These are phyloP conservation scores for Macrophomina pseudophaseolina DNA, from an alignment of 2,329 filamentous ascomycete species.

Conservation along the genomic window DNA sequence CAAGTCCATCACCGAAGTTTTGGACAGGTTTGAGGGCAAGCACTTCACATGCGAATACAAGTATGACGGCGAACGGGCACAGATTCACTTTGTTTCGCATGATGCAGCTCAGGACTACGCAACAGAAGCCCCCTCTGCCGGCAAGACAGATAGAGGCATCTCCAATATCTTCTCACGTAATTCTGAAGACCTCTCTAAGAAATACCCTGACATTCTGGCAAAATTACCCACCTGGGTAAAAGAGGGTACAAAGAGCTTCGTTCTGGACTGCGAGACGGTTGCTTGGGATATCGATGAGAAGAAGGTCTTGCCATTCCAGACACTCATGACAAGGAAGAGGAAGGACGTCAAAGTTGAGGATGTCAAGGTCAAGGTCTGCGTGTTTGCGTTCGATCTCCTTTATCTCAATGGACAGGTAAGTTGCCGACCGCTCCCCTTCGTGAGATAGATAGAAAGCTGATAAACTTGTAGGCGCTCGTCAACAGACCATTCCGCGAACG, in stretches of 20 bases:
- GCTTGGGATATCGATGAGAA: slow-evolving; percentile 95
- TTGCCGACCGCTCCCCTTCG: neutral
- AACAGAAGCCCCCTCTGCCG: slow-evolving; percentile 60
- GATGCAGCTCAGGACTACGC: slow-evolving; percentile 74
- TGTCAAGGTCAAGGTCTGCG: slow-evolving; percentile 94
- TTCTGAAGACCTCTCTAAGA: slow-evolving; percentile 94
- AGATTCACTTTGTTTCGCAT: slow-evolving; percentile 94
- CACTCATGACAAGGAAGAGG: slow-evolving; percentile 96
- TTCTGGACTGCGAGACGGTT: slow-evolving; percentile 97
- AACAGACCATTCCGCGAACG: slow-evolving; percentile 85
- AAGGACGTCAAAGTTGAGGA: slow-evolving; percentile 97
- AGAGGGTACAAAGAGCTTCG: slow-evolving; percentile 87
- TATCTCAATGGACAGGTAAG: slow-evolving; percentile 85
- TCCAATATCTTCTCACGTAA: slow-evolving; percentile 96
- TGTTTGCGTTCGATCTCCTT: slow-evolving; percentile 94
- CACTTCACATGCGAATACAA: slow-evolving; percentile 99
- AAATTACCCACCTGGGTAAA: slow-evolving; percentile 92
- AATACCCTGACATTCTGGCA: slow-evolving; percentile 92
- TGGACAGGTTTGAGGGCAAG: slow-evolving; percentile 94
- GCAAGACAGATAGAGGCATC: slow-evolving; percentile 73
- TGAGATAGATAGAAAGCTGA: slow-evolving; percentile 31
- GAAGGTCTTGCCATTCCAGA: slow-evolving; percentile 95
- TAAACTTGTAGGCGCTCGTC: slow-evolving; percentile 66
- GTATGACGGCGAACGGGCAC: slow-evolving; percentile 96
- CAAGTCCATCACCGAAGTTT: slow-evolving; percentile 95